Evolutionary conservation across 345 rosid genomes (phyloP), one percentile per base, ranked within the genome.

Genomic region (Toxicodendron radicans): DNA sequence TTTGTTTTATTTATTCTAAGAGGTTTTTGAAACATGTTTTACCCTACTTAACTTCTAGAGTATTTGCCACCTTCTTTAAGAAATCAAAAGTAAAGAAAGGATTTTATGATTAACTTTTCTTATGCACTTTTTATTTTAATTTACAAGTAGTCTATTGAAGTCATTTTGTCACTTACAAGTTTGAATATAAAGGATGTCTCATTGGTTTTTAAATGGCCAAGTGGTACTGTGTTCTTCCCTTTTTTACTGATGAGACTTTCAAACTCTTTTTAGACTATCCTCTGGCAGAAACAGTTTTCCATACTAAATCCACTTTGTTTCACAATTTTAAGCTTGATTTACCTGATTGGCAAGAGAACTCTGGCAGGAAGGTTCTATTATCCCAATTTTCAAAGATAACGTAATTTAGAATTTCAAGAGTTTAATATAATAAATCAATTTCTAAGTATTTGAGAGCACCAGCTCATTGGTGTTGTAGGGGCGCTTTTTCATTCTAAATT

Each of bases 291-390:
- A 48, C 56, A 48, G 3, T 14, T 48, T 66, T 49, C 20, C 16
- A 49, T 30, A 4, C 4, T 16, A 13, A 46, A 51, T 14, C 13
- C 57, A 66, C 6, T 66, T 45, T 68, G 32, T 68, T 38, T 16
- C 64, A 57, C 64, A 1, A 41, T 33, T 17, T 35, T 41, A 9
- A 70, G 53, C 54, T 58, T 23, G 73, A 58, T 68, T 33, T 68
- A 3, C 5, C 45, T 52, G 71, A 66, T 8, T 49, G 43, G 10
- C 11, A 16, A 13, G 57, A 49, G 16, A 51, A 24, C 10, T 66
- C 58, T 16, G 13, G 54, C 54, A 24, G 57, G 70, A 66, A 66
- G 27, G 13, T 49, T 27, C 43, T 66, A 18, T 66, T 27, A 66
- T 24, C 56, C 27, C 46, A 17, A 46, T 48, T 12, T 64, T 45